phyloP scores from a whole-genome alignment of 805 yeast genomes.

The Brettanomyces custersianus region DNA sequence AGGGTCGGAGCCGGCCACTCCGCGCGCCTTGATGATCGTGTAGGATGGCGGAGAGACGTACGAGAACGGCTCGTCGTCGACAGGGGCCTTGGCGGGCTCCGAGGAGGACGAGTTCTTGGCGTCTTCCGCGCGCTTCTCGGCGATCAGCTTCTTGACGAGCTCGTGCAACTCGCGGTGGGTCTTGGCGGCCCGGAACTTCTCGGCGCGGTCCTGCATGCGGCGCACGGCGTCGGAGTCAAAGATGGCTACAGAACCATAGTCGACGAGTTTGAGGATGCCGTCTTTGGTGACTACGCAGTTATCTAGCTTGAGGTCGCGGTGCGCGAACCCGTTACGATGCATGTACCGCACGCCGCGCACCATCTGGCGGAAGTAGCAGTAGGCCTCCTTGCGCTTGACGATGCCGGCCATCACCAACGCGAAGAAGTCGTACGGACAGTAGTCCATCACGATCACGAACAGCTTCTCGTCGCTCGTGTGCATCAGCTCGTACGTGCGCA shows the following conservation, averaged over 20 bases:
- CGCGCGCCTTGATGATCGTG: slow-evolving; percentile 54
- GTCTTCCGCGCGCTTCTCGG: background rate
- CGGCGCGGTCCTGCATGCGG: background rate
- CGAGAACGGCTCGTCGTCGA: background rate
- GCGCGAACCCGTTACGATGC: slow-evolving; percentile 81
- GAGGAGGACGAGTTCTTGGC: background rate
- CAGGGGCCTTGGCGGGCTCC: background rate
- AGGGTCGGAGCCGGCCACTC: slow-evolving; percentile 94
- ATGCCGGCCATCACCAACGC: slow-evolving; percentile 86
- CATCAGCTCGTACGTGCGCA: slow-evolving; percentile 73
- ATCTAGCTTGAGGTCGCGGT: slow-evolving; percentile 86
- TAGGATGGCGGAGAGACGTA: background rate
- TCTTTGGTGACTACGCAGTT: slow-evolving; percentile 74
- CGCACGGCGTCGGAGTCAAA: slow-evolving; percentile 39
- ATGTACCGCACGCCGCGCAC: slow-evolving; percentile 65
- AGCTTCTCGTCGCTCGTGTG: slow-evolving; percentile 44
- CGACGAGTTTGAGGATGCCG: slow-evolving; percentile 81
- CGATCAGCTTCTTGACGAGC: background rate
- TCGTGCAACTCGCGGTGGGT: background rate
- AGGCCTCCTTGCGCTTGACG: slow-evolving; percentile 60
- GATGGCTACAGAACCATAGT: slow-evolving; percentile 87
- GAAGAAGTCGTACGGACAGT: slow-evolving; percentile 85
- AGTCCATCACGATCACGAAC: slow-evolving; percentile 82
- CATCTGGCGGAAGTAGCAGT: slow-evolving; percentile 79
- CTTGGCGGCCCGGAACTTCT: background rate